Evolutionary conservation across 441 rosid species (phyloP).

Genomic region (Erysimum cheiri): DNA sequence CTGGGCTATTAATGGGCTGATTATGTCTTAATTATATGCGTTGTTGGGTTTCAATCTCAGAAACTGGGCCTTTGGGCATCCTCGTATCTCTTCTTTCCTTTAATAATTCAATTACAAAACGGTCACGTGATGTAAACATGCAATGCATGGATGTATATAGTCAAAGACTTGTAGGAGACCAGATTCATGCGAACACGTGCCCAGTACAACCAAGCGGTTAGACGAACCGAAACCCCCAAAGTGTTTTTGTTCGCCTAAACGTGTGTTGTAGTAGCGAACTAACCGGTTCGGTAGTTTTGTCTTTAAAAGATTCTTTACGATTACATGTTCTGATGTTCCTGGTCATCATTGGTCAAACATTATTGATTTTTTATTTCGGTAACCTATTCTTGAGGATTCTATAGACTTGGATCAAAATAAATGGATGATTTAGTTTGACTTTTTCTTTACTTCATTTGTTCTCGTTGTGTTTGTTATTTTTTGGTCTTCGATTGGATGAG

Average conservation of each 20-base stretch:
- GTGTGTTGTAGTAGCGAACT: background rate
- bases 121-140: background rate
- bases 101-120: background rate
- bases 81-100: too few relatives aligned
- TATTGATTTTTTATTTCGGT: background rate
- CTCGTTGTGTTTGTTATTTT: background rate
- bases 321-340: background rate
- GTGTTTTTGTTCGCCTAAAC: constrained; percentile 4
- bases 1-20: too few relatives aligned
- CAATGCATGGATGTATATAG: constrained; percentile 3
- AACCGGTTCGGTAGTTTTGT: constrained; percentile 3
- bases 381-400: constrained; percentile 5
- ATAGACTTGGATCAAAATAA: background rate
- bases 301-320: background rate
- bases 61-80: too few relatives aligned
- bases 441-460: constrained; percentile 6
- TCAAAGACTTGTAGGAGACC: background rate
- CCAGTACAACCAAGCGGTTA: constrained; percentile 1
- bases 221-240: constrained; percentile 25
- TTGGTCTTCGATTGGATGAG: background rate
- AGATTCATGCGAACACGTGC: constrained; percentile 29
- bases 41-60: too few relatives aligned
- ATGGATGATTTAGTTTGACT: background rate
- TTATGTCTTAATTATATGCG: too few relatives aligned
- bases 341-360: constrained; percentile 32